phyloP scores from a whole-genome alignment of 495 filamentous ascomycete species.

The Podospora pseudoanserina region DNA sequence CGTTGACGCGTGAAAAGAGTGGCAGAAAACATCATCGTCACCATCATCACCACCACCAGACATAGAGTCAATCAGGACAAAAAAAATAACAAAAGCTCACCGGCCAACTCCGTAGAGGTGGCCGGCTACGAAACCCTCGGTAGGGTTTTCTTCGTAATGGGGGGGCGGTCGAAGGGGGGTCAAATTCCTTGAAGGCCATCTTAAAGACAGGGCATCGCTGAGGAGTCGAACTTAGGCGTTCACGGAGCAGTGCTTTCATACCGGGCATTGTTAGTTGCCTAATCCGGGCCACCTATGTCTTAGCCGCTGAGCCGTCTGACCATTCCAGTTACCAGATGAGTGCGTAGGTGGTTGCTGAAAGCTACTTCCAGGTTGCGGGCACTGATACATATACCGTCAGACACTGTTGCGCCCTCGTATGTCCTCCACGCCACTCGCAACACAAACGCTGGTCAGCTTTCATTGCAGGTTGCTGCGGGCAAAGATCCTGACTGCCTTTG shows the following conservation, averaged over 20 bases:
- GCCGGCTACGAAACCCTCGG: neutral
- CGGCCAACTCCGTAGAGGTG: neutral
- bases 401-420: neutral
- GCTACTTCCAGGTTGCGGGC: neutral
- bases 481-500: neutral
- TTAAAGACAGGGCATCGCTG: neutral
- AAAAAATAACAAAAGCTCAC: neutral
- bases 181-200: neutral
- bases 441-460: neutral
- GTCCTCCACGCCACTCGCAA: neutral
- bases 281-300: neutral
- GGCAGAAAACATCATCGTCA: neutral
- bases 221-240: neutral
- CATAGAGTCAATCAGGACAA: neutral
- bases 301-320: neutral
- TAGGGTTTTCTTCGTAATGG: neutral
- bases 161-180: too few relatives aligned
- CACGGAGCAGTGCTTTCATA: constrained; percentile 9
- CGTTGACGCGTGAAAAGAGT: neutral
- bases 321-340: neutral
- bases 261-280: neutral
- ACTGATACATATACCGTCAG: neutral
- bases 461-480: neutral
- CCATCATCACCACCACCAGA: neutral
- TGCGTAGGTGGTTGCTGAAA: neutral